Evolutionary conservation across 2,329 filamentous ascomycete species (phyloP).

Genomic region (Tolypocladium sp.): DNA sequence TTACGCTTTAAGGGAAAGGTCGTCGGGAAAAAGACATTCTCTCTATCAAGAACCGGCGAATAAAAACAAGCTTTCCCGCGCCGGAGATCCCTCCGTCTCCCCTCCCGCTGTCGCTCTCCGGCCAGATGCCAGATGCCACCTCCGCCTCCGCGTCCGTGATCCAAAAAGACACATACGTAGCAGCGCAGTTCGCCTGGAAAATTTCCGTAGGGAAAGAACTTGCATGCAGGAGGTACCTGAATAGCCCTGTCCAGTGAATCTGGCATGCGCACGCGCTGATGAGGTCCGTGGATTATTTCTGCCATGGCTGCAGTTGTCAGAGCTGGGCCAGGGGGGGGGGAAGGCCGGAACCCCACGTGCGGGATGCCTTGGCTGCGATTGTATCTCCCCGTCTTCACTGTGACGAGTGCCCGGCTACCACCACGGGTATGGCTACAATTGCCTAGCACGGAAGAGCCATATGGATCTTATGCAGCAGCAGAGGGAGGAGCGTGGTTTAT

Average conservation of each 20-base stretch:
- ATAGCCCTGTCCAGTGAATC: neutral
- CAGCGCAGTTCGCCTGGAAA: neutral
- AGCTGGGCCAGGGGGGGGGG: too few species aligned
- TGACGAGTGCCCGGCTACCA: neutral
- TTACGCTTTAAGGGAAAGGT: neutral
- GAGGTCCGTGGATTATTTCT: neutral
- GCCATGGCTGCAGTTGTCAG: neutral
- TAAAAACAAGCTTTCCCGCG: neutral
- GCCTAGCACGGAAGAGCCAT: neutral
- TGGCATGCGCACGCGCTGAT: neutral
- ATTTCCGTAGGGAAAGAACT: neutral
- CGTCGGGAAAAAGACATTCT: neutral
- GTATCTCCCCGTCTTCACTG: neutral
- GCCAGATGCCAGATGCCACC: too few species aligned
- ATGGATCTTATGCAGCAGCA: neutral
- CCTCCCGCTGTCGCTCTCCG: neutral
- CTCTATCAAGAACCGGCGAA: too few species aligned
- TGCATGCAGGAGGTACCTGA: neutral
- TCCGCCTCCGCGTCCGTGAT: neutral
- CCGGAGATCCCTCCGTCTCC: neutral
- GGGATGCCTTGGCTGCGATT: constrained; percentile 8
- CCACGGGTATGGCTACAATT: neutral
- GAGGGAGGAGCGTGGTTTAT: neutral
- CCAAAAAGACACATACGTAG: neutral
- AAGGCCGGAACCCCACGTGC: constrained; percentile 9